These are phyloP conservation scores for Debaryomyces psychrophilus DNA, from an alignment of 1,139 yeast species.

Conservation along the genomic window DNA sequence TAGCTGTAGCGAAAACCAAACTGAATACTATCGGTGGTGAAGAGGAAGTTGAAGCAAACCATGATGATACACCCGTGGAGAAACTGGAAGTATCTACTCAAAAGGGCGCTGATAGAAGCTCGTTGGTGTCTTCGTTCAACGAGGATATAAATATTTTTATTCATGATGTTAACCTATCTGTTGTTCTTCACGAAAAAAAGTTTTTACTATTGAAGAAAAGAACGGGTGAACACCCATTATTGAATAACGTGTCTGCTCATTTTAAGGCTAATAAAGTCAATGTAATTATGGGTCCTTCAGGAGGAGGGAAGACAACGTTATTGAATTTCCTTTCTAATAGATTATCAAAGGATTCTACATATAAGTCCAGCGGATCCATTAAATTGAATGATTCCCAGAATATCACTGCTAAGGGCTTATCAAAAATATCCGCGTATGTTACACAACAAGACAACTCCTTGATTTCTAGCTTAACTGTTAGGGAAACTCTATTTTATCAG, in stretches of 20 bases:
- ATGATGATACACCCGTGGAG: neutral
- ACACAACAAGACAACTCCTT: conserved; percentile 79
- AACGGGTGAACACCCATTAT: conserved; percentile 19
- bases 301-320: conserved; percentile 81
- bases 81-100: neutral
- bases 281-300: conserved; percentile 89
- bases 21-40: conserved; percentile 38
- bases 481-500: conserved; percentile 74
- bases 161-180: conserved; percentile 25
- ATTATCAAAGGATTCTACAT: conserved; percentile 40
- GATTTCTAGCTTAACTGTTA: conserved; percentile 69
- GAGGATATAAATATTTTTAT: conserved; percentile 23
- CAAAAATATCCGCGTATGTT: conserved; percentile 66
- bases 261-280: conserved; percentile 69
- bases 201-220: conserved; percentile 11
- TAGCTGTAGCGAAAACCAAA: conserved; percentile 52
- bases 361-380: conserved; percentile 28
- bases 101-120: neutral
- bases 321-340: conserved; percentile 70
- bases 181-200: conserved; percentile 15
- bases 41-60: conserved; percentile 25
- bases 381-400: conserved; percentile 28
- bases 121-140: neutral
- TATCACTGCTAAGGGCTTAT: conserved; percentile 48
- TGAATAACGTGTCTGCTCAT: conserved; percentile 55